Percentiles rank a stretch among this genome's conserved stretches.
Conservation (phyloP, 441 rosid genomes). For the Populus tomentosa region DNA sequence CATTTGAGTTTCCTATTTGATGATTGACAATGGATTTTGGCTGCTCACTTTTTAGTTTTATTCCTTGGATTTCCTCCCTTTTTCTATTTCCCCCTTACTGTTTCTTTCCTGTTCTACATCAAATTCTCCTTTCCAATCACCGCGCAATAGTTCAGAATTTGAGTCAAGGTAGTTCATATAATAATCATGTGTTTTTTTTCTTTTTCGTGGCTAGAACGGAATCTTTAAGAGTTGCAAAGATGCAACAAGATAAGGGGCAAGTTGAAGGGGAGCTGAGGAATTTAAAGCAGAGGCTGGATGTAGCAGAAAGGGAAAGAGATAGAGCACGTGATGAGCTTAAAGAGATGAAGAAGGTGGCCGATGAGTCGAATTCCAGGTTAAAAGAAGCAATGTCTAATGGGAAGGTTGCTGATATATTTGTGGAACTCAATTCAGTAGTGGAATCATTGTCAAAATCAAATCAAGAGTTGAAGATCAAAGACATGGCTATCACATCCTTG, state of each 20-base stretch:
- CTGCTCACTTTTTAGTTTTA: not conserved
- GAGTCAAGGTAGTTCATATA: not conserved
- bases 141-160: not conserved
- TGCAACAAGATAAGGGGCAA: conserved; percentile 27
- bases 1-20: too few species aligned
- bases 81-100: conserved; percentile 2
- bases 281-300: conserved; percentile 19
- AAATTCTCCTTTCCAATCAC: not conserved
- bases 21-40: not conserved
- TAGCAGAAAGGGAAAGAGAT: conserved; percentile 34
- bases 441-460: conserved; percentile 31
- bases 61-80: not conserved
- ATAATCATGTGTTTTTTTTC: not conserved
- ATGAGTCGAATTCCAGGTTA: conserved; percentile 30
- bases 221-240: conserved; percentile 17
- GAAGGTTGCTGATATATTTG: conserved; percentile 45
- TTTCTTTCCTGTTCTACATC: not conserved
- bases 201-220: conserved; percentile 6
- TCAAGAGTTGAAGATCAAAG: conserved; percentile 39
- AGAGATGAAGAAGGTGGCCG: conserved; percentile 27
- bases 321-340: conserved; percentile 26
- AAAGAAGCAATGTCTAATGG: conserved; percentile 26
- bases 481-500: conserved; percentile 31
- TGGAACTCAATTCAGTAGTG: conserved; percentile 42
- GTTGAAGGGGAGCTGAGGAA: conserved; percentile 25